These are phyloP conservation scores for Tylopilus plumbeoviolaceoides DNA, from an alignment of 768 basidiomycete genomes.

Conservation along the genomic window DNA sequence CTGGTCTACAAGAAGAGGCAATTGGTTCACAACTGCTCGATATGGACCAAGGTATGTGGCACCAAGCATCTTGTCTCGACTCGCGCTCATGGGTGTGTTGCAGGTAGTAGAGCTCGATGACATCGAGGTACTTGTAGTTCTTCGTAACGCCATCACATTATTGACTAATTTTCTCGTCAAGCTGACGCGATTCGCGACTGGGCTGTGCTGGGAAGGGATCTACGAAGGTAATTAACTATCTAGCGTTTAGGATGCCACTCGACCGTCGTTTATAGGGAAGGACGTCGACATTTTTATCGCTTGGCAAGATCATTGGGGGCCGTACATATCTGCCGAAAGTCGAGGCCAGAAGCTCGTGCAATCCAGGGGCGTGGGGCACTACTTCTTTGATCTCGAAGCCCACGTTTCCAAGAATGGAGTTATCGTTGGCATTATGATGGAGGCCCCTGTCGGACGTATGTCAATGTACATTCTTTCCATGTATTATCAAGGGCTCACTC, in stretches of 20 bases:
- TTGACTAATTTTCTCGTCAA: slow-evolving; percentile 4
- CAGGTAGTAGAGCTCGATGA: slow-evolving; percentile 30
- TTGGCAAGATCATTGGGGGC: slow-evolving; percentile 22
- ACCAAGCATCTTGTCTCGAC: background rate
- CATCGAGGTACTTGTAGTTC: slow-evolving; percentile 23
- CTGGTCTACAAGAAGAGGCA: slow-evolving; percentile 26
- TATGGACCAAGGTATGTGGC: slow-evolving; percentile 30
- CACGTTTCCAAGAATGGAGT: slow-evolving; percentile 29
- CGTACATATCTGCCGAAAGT: slow-evolving; percentile 24
- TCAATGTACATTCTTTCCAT: background rate
- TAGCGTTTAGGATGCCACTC: background rate
- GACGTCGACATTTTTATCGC: slow-evolving; percentile 30
- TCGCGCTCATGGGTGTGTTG: slow-evolving; percentile 2
- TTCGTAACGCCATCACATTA: background rate
- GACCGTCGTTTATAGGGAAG: slow-evolving; percentile 11
- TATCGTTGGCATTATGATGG: slow-evolving; percentile 31
- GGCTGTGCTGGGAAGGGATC: slow-evolving; percentile 27
- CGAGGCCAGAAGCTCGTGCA: slow-evolving; percentile 29
- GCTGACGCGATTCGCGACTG: slow-evolving; percentile 24
- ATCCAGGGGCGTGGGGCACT: slow-evolving; percentile 24
- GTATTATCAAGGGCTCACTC: slow-evolving; percentile 6
- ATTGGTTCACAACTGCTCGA: slow-evolving; percentile 15
- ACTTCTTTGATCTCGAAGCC: slow-evolving; percentile 29
- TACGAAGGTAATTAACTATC: slow-evolving; percentile 19
- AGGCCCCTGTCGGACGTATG: slow-evolving; percentile 27